Evolutionary conservation across 2,329 filamentous ascomycete species (phyloP), one percentile per base, ranked within the genome.

Genomic region (Biscogniauxia sp.): DNA sequence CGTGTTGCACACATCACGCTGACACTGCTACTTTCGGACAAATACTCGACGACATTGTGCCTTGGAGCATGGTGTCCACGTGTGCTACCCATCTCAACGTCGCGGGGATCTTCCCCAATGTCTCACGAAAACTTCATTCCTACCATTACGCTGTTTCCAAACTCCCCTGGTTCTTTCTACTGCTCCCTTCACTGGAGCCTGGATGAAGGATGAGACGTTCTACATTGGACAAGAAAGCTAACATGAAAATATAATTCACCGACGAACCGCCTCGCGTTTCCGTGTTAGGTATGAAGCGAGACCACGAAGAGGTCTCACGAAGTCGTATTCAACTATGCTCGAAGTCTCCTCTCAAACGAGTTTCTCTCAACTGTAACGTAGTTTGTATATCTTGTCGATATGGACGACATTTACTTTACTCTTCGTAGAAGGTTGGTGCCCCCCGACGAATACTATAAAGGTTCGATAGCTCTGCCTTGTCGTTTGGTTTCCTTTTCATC

Each of bases 221-320:
- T 45, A 45, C 37, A 45, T 45, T 45, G 2, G 17, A n/a, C 13
- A 45, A n/a, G 13, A 45, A 45, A 45, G 13, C 37, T 37, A 20
- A 50, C 23, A 54, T 52, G 41, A 25, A 20, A 26, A 17, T 26
- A 52, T 51, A 51, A 49, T 61, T 23, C 23, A 54, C 41, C 56
- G 51, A 53, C 57, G 26, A 7, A 54, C 64, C 62, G 63, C 59
- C 53, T 62, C n/a, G 56, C 52, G 53, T 51, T 68, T 64, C 63
- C 67, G 55, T n/a, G 62, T 65, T 5, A 61, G 58, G 63, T 37
- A 45, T 26, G 26, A 19, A 61, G 61, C 8, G 11, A 41, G 25
- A 11, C 51, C 49, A 67, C 60, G 55, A 58, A 63, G 51, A 15
- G 17, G 61, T 66, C 32, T 37, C 60, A 69, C 65, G 37, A 57